A percentile compares a stretch with the other conserved stretches of the same genome.
Conservation (phyloP, 352 stramenopile species). For the Globisporangium cederbergense region DNA sequence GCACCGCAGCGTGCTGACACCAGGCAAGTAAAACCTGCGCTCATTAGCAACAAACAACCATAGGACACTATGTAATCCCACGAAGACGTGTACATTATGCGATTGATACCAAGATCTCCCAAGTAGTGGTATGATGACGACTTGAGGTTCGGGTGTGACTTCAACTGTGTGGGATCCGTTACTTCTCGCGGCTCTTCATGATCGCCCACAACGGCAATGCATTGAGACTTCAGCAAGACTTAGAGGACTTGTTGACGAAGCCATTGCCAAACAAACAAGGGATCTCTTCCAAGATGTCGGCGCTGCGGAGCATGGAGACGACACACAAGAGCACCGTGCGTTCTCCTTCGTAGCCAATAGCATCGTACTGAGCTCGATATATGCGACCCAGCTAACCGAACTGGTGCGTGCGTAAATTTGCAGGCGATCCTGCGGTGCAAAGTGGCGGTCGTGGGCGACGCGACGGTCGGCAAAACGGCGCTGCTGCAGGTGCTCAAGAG, state of each 20-base stretch:
- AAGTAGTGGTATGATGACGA: neutral
- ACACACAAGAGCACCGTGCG: conserved; percentile 85
- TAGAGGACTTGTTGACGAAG: neutral
- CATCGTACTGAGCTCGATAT: neutral
- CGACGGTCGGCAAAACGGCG: conserved; percentile 88
- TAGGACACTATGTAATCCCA: neutral
- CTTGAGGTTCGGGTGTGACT: neutral
- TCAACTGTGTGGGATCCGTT: neutral
- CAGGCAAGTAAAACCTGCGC: neutral
- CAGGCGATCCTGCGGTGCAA: conserved; percentile 89
- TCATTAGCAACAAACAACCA: no score
- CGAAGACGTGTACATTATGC: neutral
- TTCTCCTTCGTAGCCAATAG: neutral
- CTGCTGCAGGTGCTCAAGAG: conserved; percentile 91
- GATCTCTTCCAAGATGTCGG: conserved; percentile 45
- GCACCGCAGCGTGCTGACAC: neutral
- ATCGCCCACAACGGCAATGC: neutral
- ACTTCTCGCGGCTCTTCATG: neutral
- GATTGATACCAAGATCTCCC: neutral
- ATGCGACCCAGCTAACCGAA: no score
- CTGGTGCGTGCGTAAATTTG: neutral
- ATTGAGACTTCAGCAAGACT: neutral
- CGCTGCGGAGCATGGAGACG: conserved; percentile 89
- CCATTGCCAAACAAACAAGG: neutral
- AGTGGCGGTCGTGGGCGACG: conserved; percentile 89